A percentile compares a stretch with the other conserved stretches of the same genome.
Evolutionary conservation across 179 eudicot genomes (phyloP).

Genomic region (Gypsophila paniculata): DNA sequence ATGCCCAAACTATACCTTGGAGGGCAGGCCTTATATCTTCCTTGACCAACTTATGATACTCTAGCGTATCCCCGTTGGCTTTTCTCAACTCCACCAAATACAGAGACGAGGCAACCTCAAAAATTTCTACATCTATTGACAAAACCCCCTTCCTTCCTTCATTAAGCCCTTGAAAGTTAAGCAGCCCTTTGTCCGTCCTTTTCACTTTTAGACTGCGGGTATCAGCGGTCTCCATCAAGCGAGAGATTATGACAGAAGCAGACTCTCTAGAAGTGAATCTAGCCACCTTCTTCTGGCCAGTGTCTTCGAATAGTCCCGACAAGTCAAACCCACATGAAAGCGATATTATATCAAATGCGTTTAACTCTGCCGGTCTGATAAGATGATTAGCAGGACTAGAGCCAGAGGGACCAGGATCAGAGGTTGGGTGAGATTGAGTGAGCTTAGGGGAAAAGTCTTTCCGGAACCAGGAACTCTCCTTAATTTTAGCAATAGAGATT

Average conservation of each 20-base stretch:
- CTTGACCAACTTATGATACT: slow-evolving; percentile 29
- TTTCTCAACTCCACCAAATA: slow-evolving; percentile 33
- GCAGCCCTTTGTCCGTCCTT: slow-evolving; percentile 34
- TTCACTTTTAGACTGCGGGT: slow-evolving; percentile 27
- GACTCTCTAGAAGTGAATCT: slow-evolving; percentile 33
- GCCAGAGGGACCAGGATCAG: slow-evolving; percentile 32
- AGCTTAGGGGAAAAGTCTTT: slow-evolving; percentile 27
- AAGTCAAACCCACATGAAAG: slow-evolving; percentile 36
- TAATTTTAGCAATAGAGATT: slow-evolving; percentile 34
- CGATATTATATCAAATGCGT: slow-evolving; percentile 38
- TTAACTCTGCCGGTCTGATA: slow-evolving; percentile 32
- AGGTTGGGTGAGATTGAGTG: slow-evolving; percentile 15
- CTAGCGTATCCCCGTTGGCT: slow-evolving; percentile 35
- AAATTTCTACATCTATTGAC: slow-evolving; percentile 36
- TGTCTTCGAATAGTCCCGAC: slow-evolving; percentile 33
- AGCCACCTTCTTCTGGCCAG: slow-evolving; percentile 29
- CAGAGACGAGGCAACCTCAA: slow-evolving; percentile 25
- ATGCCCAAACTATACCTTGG: slow-evolving; percentile 35
- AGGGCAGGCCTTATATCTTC: slow-evolving; percentile 35
- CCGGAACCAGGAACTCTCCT: slow-evolving; percentile 31
- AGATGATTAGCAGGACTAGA: slow-evolving; percentile 3
- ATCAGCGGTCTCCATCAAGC: slow-evolving; percentile 31
- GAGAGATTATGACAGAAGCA: slow-evolving; percentile 30
- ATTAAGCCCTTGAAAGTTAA: slow-evolving; percentile 31
- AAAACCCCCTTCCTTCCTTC: slow-evolving; percentile 31